Conservation (phyloP, 2,329 filamentous ascomycete genomes). For the Thielaviopsis ethacetica region DNA sequence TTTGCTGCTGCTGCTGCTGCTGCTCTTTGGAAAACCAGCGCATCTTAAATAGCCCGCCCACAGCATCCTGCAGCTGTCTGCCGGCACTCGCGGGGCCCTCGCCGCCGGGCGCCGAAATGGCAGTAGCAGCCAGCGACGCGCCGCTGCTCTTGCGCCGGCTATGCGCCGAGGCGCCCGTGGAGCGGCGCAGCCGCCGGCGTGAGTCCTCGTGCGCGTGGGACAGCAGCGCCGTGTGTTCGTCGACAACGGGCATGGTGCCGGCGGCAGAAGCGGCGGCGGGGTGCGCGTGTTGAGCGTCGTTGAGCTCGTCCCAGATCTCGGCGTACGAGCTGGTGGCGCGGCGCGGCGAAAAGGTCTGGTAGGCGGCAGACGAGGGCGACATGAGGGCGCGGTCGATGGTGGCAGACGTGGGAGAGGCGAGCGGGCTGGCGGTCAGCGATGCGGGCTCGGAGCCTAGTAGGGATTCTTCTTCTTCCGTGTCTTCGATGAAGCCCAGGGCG, state of each 20-base stretch:
- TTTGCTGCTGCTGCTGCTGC: slow-evolving; percentile 1
- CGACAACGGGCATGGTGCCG: slow-evolving; percentile 16
- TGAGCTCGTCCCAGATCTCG: slow-evolving; percentile 78
- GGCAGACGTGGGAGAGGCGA: slow-evolving; percentile 21
- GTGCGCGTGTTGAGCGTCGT: slow-evolving; percentile 38
- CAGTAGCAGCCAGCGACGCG: slow-evolving; percentile 21
- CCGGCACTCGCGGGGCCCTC: neutral
- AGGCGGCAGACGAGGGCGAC: slow-evolving; percentile 1
- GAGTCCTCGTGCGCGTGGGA: slow-evolving; percentile 15
- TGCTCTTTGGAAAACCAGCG: slow-evolving; percentile 31
- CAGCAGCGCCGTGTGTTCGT: slow-evolving; percentile 17
- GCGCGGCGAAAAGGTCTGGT: slow-evolving; percentile 18
- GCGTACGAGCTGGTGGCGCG: slow-evolving; percentile 39
- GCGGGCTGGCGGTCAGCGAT: slow-evolving; percentile 15
- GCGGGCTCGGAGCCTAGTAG: slow-evolving; percentile 21
- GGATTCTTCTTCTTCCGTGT: slow-evolving; percentile 34
- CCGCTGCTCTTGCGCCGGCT: slow-evolving; percentile 31
- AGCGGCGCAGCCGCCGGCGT: slow-evolving; percentile 31
- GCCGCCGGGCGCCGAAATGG: slow-evolving; percentile 19
- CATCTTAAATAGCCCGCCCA: slow-evolving; percentile 36
- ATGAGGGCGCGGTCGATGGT: slow-evolving; percentile 18
- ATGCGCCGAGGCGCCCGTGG: slow-evolving; percentile 46
- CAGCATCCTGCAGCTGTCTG: slow-evolving; percentile 28
- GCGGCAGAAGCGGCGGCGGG: slow-evolving; percentile 15
- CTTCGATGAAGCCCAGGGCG: slow-evolving; percentile 65